Base-by-base conservation (phyloP, 495 filamentous ascomycete species). In the Penicillium salamii region DNA sequence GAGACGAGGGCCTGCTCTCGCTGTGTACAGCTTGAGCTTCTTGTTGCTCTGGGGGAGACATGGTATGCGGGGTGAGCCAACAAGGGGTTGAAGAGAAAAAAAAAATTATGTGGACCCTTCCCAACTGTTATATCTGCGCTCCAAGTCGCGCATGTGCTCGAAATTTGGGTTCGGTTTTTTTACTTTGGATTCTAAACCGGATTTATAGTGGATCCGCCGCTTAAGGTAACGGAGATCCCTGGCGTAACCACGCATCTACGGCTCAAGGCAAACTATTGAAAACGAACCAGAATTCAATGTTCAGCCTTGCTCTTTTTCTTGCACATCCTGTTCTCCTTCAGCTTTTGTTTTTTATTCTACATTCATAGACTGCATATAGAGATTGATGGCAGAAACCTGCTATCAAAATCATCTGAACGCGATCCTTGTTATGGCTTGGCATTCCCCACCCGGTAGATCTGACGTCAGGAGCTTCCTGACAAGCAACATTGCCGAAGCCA, bases 181-280 rank as follows among this genome's bases (percentile, higher is more conserved):
- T 26, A 14, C 17, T 39, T 7, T 34, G n/a, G 19, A 13, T 13
- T 35, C 32, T 24, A 48, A 48, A 48, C 46, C 46, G 35, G 46
- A 48, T 48, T 48, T 40, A 39, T 20, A 29, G 46, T 48, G 46
- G 46, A 48, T 48, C 46, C 26, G 6, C 41, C 12, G 26, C 11
- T 28, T 29, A 26, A 23, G 9, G 9, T 2, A 18, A 34, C 38
- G 46, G 46, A 21, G 26, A 13, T 26, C 34, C 34, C 26, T 40
- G 46, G 46, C 35, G 35, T 39, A 48, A 40, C 24, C 12, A 13
- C 17, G 40, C 32, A 33, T 28, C n/a, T n/a, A n/a, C n/a, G n/a
- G n/a, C n/a, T n/a, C n/a, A n/a, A n/a, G n/a, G n/a, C n/a, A n/a
- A n/a, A n/a, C n/a, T n/a, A n/a, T n/a, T n/a, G n/a, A n/a, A n/a